phyloP scores from a whole-genome alignment of 768 basidiomycete genomes.

The Pleurotus sapidus region DNA sequence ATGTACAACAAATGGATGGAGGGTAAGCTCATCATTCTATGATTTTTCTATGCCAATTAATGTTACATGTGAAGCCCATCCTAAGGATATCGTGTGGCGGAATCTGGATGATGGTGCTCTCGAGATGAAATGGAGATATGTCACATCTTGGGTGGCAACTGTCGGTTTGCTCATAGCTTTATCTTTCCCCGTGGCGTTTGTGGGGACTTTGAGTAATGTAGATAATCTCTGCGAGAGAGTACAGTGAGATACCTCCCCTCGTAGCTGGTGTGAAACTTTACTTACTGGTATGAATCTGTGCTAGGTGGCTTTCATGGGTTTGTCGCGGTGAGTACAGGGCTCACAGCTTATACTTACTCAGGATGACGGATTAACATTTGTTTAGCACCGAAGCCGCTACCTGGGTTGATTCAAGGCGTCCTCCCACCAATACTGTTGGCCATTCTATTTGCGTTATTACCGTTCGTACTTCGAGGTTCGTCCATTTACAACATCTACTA shows the following conservation, averaged over 20 bases:
- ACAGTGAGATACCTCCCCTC: slow-evolving; percentile 25
- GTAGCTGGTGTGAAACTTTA: neutral
- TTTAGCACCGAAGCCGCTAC: slow-evolving; percentile 31
- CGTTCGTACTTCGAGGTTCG: slow-evolving; percentile 54
- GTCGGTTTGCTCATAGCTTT: slow-evolving; percentile 60
- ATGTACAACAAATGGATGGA: slow-evolving; percentile 69
- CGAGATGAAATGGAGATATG: slow-evolving; percentile 52
- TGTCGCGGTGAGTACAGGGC: slow-evolving; percentile 27
- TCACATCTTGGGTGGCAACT: slow-evolving; percentile 54
- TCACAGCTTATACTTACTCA: neutral
- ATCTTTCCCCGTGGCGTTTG: slow-evolving; percentile 65
- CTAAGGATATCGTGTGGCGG: slow-evolving; percentile 56
- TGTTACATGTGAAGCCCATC: slow-evolving; percentile 20
- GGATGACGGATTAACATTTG: neutral
- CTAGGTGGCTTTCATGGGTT: slow-evolving; percentile 62
- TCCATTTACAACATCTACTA: neutral
- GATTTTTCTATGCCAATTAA: slow-evolving; percentile 19
- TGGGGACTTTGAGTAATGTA: slow-evolving; percentile 63
- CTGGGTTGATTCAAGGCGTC: slow-evolving; percentile 62
- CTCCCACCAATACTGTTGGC: slow-evolving; percentile 65
- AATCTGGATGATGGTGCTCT: slow-evolving; percentile 50
- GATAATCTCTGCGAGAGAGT: slow-evolving; percentile 47
- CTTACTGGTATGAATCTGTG: neutral
- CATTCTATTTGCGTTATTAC: slow-evolving; percentile 59
- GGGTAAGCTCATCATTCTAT: slow-evolving; percentile 30